Evolutionary conservation across 2,329 filamentous ascomycete species (phyloP).

Genomic region (Arthrobotrys musiformis): DNA sequence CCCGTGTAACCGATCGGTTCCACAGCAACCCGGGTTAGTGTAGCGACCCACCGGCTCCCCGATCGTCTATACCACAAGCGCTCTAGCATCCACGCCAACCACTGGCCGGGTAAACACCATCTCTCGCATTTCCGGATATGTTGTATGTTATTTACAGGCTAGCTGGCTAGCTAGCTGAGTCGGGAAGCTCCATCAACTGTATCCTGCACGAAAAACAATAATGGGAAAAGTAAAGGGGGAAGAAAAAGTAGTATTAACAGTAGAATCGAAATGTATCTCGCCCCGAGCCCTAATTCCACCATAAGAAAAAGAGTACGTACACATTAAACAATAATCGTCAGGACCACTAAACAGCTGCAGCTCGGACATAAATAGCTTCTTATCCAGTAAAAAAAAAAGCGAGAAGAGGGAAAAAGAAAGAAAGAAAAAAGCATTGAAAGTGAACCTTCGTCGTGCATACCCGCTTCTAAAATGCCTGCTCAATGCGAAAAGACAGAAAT

Average conservation of each 20-base stretch:
- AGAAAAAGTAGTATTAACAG: background rate
- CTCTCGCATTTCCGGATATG: no score
- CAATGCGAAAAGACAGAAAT: background rate
- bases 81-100: background rate
- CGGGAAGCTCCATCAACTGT: no score
- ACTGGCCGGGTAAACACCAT: background rate
- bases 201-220: no score
- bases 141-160: no score
- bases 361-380: background rate
- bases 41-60: no score
- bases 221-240: background rate
- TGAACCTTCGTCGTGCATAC: background rate
- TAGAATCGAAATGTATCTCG: background rate
- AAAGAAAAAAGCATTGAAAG: background rate
- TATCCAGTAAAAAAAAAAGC: background rate
- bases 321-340: conserved; percentile 14
- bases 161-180: no score
- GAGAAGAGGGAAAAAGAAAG: background rate
- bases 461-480: conserved; percentile 21
- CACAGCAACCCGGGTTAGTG: no score
- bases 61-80: no score
- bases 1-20: no score
- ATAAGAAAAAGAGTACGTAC: background rate
- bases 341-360: conserved; percentile 3
- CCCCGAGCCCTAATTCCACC: background rate